These are phyloP conservation scores for Leucocoprinus birnbaumii DNA, from an alignment of 768 basidiomycete genomes.

Conservation along the genomic window DNA sequence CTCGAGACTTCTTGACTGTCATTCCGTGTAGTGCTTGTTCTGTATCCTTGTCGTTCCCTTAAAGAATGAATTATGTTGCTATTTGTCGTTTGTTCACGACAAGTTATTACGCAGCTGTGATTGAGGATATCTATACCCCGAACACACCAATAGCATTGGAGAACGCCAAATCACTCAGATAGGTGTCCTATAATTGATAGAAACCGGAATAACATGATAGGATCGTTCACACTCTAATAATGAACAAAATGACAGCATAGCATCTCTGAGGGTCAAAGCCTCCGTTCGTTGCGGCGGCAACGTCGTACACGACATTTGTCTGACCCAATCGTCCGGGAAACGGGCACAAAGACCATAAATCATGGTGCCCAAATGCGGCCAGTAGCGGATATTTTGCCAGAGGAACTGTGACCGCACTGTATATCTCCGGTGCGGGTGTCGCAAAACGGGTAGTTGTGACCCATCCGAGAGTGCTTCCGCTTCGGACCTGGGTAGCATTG, in stretches of 20 bases:
- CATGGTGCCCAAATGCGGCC: constrained; percentile 26
- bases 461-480: constrained; percentile 33
- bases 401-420: constrained; percentile 24
- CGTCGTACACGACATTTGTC: constrained; percentile 14
- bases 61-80: too few relatives aligned
- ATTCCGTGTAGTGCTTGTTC: not conserved
- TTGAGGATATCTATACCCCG: too few relatives aligned
- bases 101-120: too few relatives aligned
- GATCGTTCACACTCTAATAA: not conserved
- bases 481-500: constrained; percentile 33
- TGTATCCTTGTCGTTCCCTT: too few relatives aligned
- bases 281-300: constrained; percentile 1
- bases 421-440: constrained; percentile 30
- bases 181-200: too few relatives aligned
- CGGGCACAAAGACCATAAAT: constrained; percentile 40
- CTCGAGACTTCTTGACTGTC: too few relatives aligned
- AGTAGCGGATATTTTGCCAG: constrained; percentile 23
- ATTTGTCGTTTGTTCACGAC: too few relatives aligned
- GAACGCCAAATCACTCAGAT: too few relatives aligned
- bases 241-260: constrained; percentile 9
- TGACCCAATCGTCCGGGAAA: constrained; percentile 17
- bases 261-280: constrained; percentile 1
- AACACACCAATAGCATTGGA: too few relatives aligned
- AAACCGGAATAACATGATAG: not conserved
- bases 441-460: constrained; percentile 28